Base-by-base conservation (phyloP, 2,329 filamentous ascomycete species). In the Graphilbum fragrans region DNA sequence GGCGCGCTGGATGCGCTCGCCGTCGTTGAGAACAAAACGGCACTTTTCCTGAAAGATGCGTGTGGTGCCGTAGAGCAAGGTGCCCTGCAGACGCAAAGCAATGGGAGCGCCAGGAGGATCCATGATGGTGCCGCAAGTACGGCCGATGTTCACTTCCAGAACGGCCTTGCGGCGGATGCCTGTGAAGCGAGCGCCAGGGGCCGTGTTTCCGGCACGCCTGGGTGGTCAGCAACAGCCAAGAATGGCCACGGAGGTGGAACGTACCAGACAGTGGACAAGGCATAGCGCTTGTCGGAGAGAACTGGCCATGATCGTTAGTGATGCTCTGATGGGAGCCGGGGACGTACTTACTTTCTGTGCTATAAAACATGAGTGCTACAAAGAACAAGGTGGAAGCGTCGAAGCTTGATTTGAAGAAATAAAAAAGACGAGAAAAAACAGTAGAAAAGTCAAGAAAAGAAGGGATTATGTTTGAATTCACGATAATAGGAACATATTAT, bases 201-300 rank as follows among this genome's bases (percentile, higher is more conserved):
- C 87, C 2, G 94, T 73, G 0, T 90, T 98, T 34, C 92, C 92
- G 34, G 94, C 80, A 34, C 95, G 77, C 90, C 90, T 95, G 33
- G 5, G 12, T 11, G 35, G 37, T 42, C 12, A 44, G 41, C 21
- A 2, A 7, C 5, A 29, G 25, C n/a, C n/a, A n/a, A 16, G 18
- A n/a, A 35, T 35, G 23, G 25, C 12, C 9, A 7, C 6, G 31
- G 31, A 12, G 9, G 10, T 32, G 9, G 16, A 6, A 32, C 74
- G 54, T 69, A 94, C 90, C 92, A 98, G 45, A 98, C 81, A 2
- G 90, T 98, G 14, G 90, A 83, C 43, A 98, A 84, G 42, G 92
- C 92, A 73, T 95, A 84, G 58, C 92, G 82, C 55, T 79, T 79
- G 47, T 75, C 90, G 4, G 80, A 92, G 42, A 98, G 75, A 45